A percentile compares a stretch with the other conserved stretches of the same genome.
Conservation (phyloP, 2,329 filamentous ascomycete species). For the Neofusicoccum kwambonambiense region DNA sequence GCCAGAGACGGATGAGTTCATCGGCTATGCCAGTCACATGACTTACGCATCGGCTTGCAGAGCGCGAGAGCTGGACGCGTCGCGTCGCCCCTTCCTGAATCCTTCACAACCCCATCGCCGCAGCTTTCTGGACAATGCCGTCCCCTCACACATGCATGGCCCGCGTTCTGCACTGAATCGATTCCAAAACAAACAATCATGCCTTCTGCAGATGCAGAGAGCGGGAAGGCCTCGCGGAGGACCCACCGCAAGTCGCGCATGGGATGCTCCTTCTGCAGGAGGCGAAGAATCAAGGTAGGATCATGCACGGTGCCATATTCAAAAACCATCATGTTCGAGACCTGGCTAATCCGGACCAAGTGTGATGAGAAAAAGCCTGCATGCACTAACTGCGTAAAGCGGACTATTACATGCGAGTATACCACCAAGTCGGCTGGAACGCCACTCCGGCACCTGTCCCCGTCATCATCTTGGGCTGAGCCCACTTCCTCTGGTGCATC, state of each 20-base stretch:
- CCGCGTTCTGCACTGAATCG: too few relatives aligned
- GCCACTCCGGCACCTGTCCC: not conserved
- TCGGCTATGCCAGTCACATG: too few relatives aligned
- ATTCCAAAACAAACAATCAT: not conserved
- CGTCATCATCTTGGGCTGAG: not conserved
- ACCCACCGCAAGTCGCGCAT: constrained; percentile 12
- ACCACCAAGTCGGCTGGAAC: not conserved
- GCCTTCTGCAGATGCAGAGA: not conserved
- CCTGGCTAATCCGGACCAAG: constrained; percentile 4
- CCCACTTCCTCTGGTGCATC: constrained; percentile 22
- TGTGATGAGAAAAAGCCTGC: constrained; percentile 32
- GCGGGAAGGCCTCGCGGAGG: not conserved
- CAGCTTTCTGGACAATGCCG: too few relatives aligned
- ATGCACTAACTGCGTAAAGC: constrained; percentile 32
- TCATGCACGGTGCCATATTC: not conserved
- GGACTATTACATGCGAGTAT: constrained; percentile 26
- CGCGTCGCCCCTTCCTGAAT: too few relatives aligned
- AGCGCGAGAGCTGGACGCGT: too few relatives aligned
- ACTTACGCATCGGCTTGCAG: too few relatives aligned
- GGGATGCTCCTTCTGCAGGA: constrained; percentile 12
- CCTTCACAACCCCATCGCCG: too few relatives aligned
- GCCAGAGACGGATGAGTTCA: too few relatives aligned
- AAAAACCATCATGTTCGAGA: not conserved
- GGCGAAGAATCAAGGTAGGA: constrained; percentile 13
- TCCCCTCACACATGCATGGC: too few relatives aligned